Conservation (phyloP, 306 rosid genomes). For the Albizia julibrissin region DNA sequence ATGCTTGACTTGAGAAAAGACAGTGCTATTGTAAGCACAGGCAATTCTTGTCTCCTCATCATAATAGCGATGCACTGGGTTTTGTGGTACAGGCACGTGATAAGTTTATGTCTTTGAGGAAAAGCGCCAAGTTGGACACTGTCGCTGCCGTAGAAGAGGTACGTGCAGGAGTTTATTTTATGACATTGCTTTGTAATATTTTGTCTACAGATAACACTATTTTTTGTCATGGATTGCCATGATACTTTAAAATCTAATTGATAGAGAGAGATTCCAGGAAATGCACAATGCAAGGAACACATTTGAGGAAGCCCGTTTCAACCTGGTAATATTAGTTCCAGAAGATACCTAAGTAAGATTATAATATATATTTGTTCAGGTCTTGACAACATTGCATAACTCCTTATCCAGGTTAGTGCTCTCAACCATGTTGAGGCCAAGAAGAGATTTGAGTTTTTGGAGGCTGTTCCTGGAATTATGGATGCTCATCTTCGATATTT, state of each 20-base stretch:
- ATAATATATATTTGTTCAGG: constrained; percentile 12
- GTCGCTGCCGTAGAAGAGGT: constrained; percentile 73
- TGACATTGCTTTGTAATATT: neutral
- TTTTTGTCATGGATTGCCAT: constrained; percentile 50
- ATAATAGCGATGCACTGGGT: constrained; percentile 26
- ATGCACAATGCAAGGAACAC: constrained; percentile 60
- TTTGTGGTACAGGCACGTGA: constrained; percentile 73
- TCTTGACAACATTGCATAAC: constrained; percentile 28
- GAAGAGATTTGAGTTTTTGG: constrained; percentile 77
- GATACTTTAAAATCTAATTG: constrained; percentile 62
- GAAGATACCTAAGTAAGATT: constrained; percentile 25
- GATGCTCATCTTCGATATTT: constrained; percentile 82
- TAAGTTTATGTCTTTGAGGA: constrained; percentile 69
- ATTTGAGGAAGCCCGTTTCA: constrained; percentile 84
- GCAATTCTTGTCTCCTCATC: constrained; percentile 18
- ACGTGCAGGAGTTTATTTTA: constrained; percentile 24
- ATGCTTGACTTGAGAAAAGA: constrained; percentile 21
- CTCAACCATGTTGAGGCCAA: constrained; percentile 76
- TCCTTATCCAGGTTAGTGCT: constrained; percentile 56
- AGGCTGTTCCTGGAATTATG: constrained; percentile 82
- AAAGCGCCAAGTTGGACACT: constrained; percentile 67
- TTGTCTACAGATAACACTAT: constrained; percentile 25
- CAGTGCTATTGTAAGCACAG: constrained; percentile 2
- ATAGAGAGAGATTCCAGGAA: constrained; percentile 84
- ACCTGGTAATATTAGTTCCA: constrained; percentile 61